Base-by-base conservation (phyloP, 345 rosid genomes). In the Hibiscus trionum region DNA sequence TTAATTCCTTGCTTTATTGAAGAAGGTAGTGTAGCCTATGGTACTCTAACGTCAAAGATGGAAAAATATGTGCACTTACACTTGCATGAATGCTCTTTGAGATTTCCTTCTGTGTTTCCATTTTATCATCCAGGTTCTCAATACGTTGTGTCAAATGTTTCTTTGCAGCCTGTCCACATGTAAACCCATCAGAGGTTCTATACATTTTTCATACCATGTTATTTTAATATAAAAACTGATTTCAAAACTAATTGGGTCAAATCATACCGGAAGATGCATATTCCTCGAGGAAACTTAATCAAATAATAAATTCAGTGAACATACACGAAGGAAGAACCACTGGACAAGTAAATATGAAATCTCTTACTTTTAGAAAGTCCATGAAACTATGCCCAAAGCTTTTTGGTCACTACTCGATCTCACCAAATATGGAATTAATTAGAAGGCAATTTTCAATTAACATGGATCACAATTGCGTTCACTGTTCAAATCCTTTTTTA, bases 111-210 rank as follows among this genome's bases (percentile, higher is more conserved):
- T 92, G 96, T 73, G 70, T 77, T 37, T 90, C 97, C 88, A 90
- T 82, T 88, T 88, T 95, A 77, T 90, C 88, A 60, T 84, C 93
- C 79, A 93, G 84, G 73, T 76, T 84, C 76, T 84, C 87, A 70
- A 95, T 88, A 73, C 93, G 77, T 74, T 95, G 93, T 2, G 90
- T 84, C 76, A 95, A 80, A 84, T 95, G 97, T 79, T 73, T 84
- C 84, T 90, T 95, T 58, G 93, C 96, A 57, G 86, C 84, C 99
- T 95, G 72, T 47, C 65, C 80, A 80, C 71, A 72, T 44, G 19
- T 53, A 31, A 75, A 61, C 15, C 44, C 15, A 39, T 39, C 33
- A 50, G 37, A 73, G 47, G 42, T 2, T 47, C 39, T 56, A 39
- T 14, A 15, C 16, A 70, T 14, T 24, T 17, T 35, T 26, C 68